These are phyloP conservation scores for Wickerhamomyces sp. DNA, from an alignment of 1,139 yeast species.

Conservation along the genomic window DNA sequence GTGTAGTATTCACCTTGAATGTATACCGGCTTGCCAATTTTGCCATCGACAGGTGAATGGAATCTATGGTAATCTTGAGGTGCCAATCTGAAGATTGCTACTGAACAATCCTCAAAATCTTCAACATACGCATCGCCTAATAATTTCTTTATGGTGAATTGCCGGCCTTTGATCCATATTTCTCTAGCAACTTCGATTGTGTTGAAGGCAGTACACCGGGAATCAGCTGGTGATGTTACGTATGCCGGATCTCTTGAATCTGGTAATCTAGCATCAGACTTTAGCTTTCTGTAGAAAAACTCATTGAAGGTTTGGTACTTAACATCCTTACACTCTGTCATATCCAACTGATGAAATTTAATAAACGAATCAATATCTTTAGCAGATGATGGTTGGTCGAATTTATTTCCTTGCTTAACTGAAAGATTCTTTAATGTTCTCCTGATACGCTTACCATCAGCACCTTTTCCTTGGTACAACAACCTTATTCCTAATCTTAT, in stretches of 20 bases:
- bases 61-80: constrained; percentile 97
- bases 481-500: constrained; percentile 84
- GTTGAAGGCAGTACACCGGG: constrained; percentile 71
- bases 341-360: constrained; percentile 71
- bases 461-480: constrained; percentile 71
- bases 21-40: constrained; percentile 55
- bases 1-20: constrained; percentile 92
- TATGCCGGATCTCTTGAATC: constrained; percentile 54
- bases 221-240: constrained; percentile 82
- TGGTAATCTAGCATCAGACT: constrained; percentile 63
- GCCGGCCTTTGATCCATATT: constrained; percentile 87
- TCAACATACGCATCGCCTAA: constrained; percentile 38
- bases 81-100: constrained; percentile 83
- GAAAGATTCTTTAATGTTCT: constrained; percentile 59
- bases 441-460: constrained; percentile 52
- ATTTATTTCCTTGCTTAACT: constrained; percentile 77
- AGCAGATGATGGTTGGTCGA: constrained; percentile 65
- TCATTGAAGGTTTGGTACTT: constrained; percentile 76
- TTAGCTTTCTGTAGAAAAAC: constrained; percentile 77
- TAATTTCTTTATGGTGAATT: constrained; percentile 65
- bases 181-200: constrained; percentile 61
- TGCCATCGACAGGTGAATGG: constrained; percentile 82
- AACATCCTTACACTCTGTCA: constrained; percentile 59
- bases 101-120: constrained; percentile 48
- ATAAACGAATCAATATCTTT: constrained; percentile 73